Percentiles rank a stretch among this genome's conserved stretches.
These are phyloP conservation scores for Backusella australiensis DNA, from an alignment of 192 early-diverging fungal species.

Conservation along the genomic window DNA sequence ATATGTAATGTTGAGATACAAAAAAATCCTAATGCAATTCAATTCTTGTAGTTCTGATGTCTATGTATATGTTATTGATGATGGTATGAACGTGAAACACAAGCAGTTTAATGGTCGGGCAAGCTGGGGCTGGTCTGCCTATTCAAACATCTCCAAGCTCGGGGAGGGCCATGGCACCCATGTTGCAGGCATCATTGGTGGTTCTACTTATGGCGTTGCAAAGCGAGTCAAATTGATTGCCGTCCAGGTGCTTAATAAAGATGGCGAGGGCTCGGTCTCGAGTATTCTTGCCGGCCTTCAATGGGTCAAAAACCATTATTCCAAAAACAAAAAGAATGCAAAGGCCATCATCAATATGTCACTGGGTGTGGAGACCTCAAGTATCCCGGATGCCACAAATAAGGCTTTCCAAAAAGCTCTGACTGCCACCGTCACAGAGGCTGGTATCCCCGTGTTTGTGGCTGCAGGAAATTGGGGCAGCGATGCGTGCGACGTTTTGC, in stretches of 20 bases:
- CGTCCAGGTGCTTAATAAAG: slow-evolving; percentile 61
- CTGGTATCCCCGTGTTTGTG: slow-evolving; percentile 68
- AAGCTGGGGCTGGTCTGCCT: slow-evolving; percentile 41
- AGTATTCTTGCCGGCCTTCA: slow-evolving; percentile 41
- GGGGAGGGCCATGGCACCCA: slow-evolving; percentile 59
- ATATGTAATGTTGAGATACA: not conserved
- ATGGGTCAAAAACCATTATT: slow-evolving; percentile 29
- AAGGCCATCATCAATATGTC: slow-evolving; percentile 74
- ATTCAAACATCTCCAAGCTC: not conserved
- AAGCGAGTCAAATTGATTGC: slow-evolving; percentile 64
- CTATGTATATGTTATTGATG: slow-evolving; percentile 61
- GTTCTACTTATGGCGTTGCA: slow-evolving; percentile 64
- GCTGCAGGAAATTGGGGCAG: slow-evolving; percentile 75
- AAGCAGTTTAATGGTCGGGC: slow-evolving; percentile 77
- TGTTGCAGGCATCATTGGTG: slow-evolving; percentile 66
- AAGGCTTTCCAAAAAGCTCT: slow-evolving; percentile 57
- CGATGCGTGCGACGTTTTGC: slow-evolving; percentile 65
- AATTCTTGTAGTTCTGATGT: slow-evolving; percentile 37
- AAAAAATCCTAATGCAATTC: not conserved
- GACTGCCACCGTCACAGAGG: slow-evolving; percentile 49
- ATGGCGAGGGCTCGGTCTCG: slow-evolving; percentile 54
- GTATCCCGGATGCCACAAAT: slow-evolving; percentile 33
- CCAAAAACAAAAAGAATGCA: slow-evolving; percentile 12
- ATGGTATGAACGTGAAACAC: slow-evolving; percentile 55
- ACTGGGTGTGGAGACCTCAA: slow-evolving; percentile 43